Evolutionary conservation across 169 alveolate genomes (phyloP), one percentile per base, ranked within the genome.

Genomic region (Cryptosporidium sp.): DNA sequence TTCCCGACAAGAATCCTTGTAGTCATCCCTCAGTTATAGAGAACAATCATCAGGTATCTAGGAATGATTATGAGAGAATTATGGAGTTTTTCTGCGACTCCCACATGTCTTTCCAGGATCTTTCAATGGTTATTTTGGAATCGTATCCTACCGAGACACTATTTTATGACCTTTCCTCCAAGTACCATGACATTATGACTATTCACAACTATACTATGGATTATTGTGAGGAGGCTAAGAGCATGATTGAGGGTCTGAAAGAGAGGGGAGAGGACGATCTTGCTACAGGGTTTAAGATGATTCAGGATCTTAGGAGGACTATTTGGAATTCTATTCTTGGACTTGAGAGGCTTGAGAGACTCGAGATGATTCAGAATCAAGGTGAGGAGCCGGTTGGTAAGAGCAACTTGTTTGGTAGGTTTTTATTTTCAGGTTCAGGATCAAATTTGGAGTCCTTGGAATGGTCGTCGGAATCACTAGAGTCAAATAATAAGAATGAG

Each of bases 1-100:
- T 80, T 23, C 86, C 86, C 9, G 86, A 73, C 26, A 52, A 59
- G 68, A 50, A 73, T n/a, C 86, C 86, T 3, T 73, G 86, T 23
- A 12, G 33, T n/a, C 86, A 73, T 59, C 86, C 86, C 7, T 73
- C 86, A 9, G 86, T 73, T 2, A 51, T 10, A 18, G 86, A 73
- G 18, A 59, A 41, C 7, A 73, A 59, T 12, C 1, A 5, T 21
- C 86, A 55, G 48, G 45, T 73, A 10, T 73, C 86, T 10, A 31
- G 43, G 52, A 73, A 73, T 41, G 86, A 73, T 31, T 73, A 73
- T 29, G 62, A 55, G 23, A 59, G 70, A 23, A 43, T 50, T 14
- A 50, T 55, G 39, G 70, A 14, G 9, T 18, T n/a, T 33, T 51
- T 73, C 7, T 73, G 86, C 5, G 59, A 39, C 2, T 26, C 26